Evolutionary conservation across 1,284 basidiomycete genomes (phyloP).

Genomic region (Ganoderma meredithae): DNA sequence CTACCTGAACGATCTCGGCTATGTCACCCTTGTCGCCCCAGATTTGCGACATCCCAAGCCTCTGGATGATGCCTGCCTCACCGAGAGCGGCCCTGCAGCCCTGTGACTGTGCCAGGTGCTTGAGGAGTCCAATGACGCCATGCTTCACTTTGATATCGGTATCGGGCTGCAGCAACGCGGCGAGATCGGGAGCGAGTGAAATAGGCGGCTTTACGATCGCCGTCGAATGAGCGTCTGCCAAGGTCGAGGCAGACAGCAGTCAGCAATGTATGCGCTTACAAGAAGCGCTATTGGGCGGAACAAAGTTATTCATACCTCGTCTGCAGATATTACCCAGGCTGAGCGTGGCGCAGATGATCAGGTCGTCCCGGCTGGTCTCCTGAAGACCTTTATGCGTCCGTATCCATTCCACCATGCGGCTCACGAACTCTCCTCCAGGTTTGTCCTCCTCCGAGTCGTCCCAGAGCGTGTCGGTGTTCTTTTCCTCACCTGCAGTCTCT

Average conservation of each 20-base stretch:
- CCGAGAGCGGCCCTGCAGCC: constrained; percentile 68
- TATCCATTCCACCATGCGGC: constrained; percentile 82
- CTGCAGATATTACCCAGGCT: constrained; percentile 84
- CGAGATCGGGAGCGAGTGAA: constrained; percentile 54
- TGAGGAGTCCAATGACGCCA: constrained; percentile 82
- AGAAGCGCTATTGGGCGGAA: constrained; percentile 14
- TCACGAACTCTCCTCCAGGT: constrained; percentile 77
- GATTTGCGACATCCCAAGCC: constrained; percentile 70
- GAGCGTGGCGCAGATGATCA: constrained; percentile 84
- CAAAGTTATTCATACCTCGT: constrained; percentile 59
- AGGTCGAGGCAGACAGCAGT: constrained; percentile 8
- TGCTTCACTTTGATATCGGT: constrained; percentile 86
- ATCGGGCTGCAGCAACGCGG: constrained; percentile 46
- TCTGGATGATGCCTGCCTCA: constrained; percentile 68
- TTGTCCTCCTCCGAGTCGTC: constrained; percentile 61
- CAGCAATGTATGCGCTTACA: constrained; percentile 18
- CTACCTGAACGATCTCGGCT: constrained; percentile 86
- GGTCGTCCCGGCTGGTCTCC: constrained; percentile 66
- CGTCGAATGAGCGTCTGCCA: constrained; percentile 68
- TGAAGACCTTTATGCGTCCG: constrained; percentile 51
- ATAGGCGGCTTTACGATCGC: constrained; percentile 62
- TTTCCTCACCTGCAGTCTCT: constrained; percentile 84
- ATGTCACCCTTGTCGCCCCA: constrained; percentile 80
- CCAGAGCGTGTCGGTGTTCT: constrained; percentile 79
- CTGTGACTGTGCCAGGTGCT: constrained; percentile 83